Evolutionary conservation across 1,284 basidiomycete genomes (phyloP), one percentile per base, ranked within the genome.

Genomic region (Flammula alnicola): DNA sequence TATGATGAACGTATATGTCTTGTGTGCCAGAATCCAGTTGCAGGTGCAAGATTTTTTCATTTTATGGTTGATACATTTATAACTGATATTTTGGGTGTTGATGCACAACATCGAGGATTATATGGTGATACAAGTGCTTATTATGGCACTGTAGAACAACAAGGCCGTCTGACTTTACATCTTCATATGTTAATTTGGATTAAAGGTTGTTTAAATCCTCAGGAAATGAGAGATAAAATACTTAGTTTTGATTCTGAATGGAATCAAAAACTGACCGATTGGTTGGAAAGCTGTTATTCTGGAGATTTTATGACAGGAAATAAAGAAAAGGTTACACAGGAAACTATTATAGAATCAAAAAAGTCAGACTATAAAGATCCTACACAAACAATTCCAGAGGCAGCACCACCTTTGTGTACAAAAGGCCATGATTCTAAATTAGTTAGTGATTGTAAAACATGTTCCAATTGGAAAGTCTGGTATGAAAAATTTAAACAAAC

Each of bases 121-220:
- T 65, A 56, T 55, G 63, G 63, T 11, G 37, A 64, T n/a, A 62
- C 57, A 16, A 27, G 19, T 8, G 57, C 36, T 0, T 71, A 66
- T 43, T 71, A 70, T 63, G 68, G 69, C 5, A 68, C 67, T 6
- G 68, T 72, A 11, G 69, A 72, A 47, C 63, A 68, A 40, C 69
- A 72, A 57, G 66, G 67, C 1, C 23, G 64, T 8, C 40, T 69
- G 11, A 63, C 68, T 1, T 41, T 71, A 10, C 69, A 71, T 62
- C 35, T 70, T 2, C 68, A 69, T 49, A 36, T 66, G 37, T 44
- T 67, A 3, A 12, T 67, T 20, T 72, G 69, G 69, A 58, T 70
- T 10, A 42, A 46, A 38, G 50, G 49, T 8, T 37, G 40, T 9
- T 22, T 63, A 7, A 57, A 49, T 7, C 67, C 66, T 11, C 59